Conservation (phyloP, 257 asterid species). For the Nyctanthes arbortristis region DNA sequence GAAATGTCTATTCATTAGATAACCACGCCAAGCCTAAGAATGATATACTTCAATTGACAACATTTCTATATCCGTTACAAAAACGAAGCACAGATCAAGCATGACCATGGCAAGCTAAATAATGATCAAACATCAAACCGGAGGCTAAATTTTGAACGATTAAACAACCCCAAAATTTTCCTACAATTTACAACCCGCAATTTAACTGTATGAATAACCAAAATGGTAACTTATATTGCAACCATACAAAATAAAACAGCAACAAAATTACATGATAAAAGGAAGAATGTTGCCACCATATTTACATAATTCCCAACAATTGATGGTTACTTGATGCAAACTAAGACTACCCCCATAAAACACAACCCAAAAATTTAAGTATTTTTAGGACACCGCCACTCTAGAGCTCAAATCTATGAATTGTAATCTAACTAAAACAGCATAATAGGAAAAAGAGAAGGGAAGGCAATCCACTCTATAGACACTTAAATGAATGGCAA, state of each 20-base stretch:
- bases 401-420: background rate
- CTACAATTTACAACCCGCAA: background rate
- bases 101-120: background rate
- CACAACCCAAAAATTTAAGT: slow-evolving; percentile 7
- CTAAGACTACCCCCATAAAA: background rate
- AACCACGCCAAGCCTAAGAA: background rate
- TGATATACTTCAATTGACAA: background rate
- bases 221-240: background rate
- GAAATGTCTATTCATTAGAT: slow-evolving; percentile 2
- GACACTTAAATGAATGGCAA: background rate
- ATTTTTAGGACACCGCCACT: background rate
- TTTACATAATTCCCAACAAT: background rate
- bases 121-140: background rate
- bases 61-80: background rate
- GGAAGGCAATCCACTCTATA: background rate
- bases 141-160: background rate
- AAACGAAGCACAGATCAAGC: background rate
- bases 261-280: background rate
- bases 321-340: background rate
- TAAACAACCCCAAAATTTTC: background rate
- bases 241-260: background rate
- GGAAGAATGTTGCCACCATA: too few species aligned
- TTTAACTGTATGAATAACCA: background rate
- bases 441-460: too few species aligned
- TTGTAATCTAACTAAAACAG: background rate